phyloP scores from a whole-genome alignment of 2,329 filamentous ascomycete genomes.

The Epichloe typhina region DNA sequence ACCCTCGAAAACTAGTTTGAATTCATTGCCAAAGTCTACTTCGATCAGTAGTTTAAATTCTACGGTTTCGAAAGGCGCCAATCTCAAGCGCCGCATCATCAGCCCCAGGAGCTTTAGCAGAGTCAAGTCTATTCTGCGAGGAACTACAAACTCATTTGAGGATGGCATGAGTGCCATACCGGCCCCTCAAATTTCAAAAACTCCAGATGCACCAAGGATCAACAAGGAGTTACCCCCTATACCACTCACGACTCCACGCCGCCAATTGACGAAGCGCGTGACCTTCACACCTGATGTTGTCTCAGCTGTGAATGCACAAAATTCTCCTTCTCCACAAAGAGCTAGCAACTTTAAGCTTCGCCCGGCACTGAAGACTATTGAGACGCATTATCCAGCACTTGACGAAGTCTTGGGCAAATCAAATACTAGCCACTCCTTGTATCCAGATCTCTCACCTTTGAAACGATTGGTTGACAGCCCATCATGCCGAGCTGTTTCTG shows the following conservation, averaged over 20 bases:
- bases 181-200: slow-evolving; percentile 30
- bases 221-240: slow-evolving; percentile 41
- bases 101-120: slow-evolving; percentile 40
- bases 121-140: slow-evolving; percentile 45
- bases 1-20: slow-evolving; percentile 32
- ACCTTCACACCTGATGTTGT: slow-evolving; percentile 66
- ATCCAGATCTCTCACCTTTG: slow-evolving; percentile 39
- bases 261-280: slow-evolving; percentile 58
- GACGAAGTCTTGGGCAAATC: slow-evolving; percentile 15
- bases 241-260: slow-evolving; percentile 52
- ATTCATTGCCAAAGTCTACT: slow-evolving; percentile 34
- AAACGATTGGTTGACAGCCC: slow-evolving; percentile 18
- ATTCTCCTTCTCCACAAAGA: slow-evolving; percentile 45
- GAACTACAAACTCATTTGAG: slow-evolving; percentile 21
- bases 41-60: slow-evolving; percentile 17
- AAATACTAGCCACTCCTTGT: slow-evolving; percentile 26
- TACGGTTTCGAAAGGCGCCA: slow-evolving; percentile 17
- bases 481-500: slow-evolving; percentile 12
- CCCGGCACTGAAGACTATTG: slow-evolving; percentile 14
- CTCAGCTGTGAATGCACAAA: slow-evolving; percentile 27
- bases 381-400: slow-evolving; percentile 17
- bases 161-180: slow-evolving; percentile 36
- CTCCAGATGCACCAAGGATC: slow-evolving; percentile 29
- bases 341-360: slow-evolving; percentile 31
- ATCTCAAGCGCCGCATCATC: slow-evolving; percentile 24